phyloP scores from a whole-genome alignment of 1,284 basidiomycete species.

The Fomitopsis betulina region DNA sequence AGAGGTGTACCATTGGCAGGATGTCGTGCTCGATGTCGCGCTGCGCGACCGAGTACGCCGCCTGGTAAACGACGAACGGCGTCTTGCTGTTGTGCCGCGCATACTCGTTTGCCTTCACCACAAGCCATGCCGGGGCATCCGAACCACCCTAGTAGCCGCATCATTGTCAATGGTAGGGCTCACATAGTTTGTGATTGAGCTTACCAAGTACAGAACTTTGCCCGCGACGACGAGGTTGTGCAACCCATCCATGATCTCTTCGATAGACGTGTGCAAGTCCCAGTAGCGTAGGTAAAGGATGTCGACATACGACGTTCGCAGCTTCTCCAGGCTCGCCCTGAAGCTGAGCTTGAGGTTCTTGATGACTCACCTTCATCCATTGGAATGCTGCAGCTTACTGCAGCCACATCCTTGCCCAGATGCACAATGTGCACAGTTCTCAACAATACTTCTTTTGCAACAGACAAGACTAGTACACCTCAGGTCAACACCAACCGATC shows the following conservation, averaged over 20 bases:
- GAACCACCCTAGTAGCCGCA: conserved; percentile 25
- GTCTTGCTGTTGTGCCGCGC: conserved; percentile 42
- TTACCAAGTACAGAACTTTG: conserved; percentile 34
- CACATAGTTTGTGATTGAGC: too few species aligned
- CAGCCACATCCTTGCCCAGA: too few species aligned
- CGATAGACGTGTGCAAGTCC: conserved; percentile 26
- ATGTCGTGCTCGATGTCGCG: conserved; percentile 58
- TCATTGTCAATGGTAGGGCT: background rate
- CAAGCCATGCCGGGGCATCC: conserved; percentile 54
- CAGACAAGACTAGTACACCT: too few species aligned
- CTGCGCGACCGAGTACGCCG: conserved; percentile 43
- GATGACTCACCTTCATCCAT: too few species aligned
- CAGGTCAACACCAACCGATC: too few species aligned
- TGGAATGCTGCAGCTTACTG: too few species aligned
- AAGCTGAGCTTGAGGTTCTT: conserved; percentile 43
- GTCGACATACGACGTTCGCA: conserved; percentile 52
- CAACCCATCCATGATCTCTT: conserved; percentile 48
- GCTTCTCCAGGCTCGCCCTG: conserved; percentile 45
- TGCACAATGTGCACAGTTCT: too few species aligned
- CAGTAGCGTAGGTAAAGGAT: conserved; percentile 45
- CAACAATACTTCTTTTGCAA: too few species aligned
- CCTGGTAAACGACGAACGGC: conserved; percentile 56
- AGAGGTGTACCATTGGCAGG: conserved; percentile 62
- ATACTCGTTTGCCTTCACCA: conserved; percentile 48
- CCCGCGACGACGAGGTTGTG: conserved; percentile 31